Evolutionary conservation across 208 protist species (phyloP).

Genomic region (Leishmania arabica): DNA sequence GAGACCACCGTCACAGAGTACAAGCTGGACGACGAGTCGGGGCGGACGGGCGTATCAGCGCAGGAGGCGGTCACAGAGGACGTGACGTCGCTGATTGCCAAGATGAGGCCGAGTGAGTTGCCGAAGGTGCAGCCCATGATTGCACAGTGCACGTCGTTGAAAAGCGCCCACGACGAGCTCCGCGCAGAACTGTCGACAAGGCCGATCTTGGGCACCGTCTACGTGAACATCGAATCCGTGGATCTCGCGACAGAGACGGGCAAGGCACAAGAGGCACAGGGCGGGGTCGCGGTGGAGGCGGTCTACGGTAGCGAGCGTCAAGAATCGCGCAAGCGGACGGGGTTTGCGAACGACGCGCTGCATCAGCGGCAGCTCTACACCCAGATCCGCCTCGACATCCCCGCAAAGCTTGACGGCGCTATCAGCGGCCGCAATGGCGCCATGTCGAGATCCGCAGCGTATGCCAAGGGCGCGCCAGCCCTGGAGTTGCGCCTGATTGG

Average conservation of each 20-base stretch:
- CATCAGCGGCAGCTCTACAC: conserved; percentile 32
- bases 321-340: conserved; percentile 37
- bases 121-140: conserved; percentile 74
- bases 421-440: background rate
- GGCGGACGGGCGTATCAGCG: conserved; percentile 19
- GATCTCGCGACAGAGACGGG: conserved; percentile 46
- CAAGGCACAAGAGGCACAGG: conserved; percentile 34
- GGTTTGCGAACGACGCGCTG: conserved; percentile 31
- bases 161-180: conserved; percentile 68
- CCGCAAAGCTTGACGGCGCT: conserved; percentile 5
- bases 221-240: conserved; percentile 69
- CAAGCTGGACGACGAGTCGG: conserved; percentile 22
- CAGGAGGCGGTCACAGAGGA: conserved; percentile 57
- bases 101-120: conserved; percentile 61
- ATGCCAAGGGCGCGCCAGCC: conserved; percentile 19
- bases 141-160: conserved; percentile 53
- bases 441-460: background rate
- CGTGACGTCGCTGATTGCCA: conserved; percentile 70
- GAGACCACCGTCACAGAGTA: conserved; percentile 51
- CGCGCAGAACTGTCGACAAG: conserved; percentile 46
- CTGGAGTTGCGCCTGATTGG: conserved; percentile 45
- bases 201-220: conserved; percentile 59
- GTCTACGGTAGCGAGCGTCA: conserved; percentile 48
- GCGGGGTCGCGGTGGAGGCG: conserved; percentile 49
- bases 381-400: conserved; percentile 46